These are phyloP conservation scores for Lactarius sanguifluus DNA, from an alignment of 768 basidiomycete species.

Conservation along the genomic window DNA sequence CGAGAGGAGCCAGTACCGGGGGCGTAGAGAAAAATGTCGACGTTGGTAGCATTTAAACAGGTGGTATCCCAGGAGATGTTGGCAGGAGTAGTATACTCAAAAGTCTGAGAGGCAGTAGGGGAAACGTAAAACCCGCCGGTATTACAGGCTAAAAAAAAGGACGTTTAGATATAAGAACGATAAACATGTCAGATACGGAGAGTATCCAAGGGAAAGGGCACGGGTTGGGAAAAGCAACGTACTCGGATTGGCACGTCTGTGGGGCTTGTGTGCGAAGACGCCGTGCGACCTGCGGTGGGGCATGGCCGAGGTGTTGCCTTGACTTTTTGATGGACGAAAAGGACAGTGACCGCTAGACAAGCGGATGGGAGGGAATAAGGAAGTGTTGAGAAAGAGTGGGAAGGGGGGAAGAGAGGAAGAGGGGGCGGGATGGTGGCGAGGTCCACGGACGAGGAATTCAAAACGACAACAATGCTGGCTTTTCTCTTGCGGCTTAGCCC, in stretches of 20 bases:
- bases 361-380: conserved; percentile 22
- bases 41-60: conserved; percentile 49
- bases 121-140: conserved; percentile 62
- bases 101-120: conserved; percentile 47
- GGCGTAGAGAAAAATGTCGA: conserved; percentile 71
- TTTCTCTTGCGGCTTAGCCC: background rate
- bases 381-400: conserved; percentile 5
- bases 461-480: background rate
- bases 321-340: conserved; percentile 15
- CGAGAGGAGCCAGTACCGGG: conserved; percentile 43
- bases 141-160: conserved; percentile 43
- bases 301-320: conserved; percentile 2
- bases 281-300: conserved; percentile 1
- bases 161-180: background rate
- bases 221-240: background rate
- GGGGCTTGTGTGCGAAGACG: conserved; percentile 5
- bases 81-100: conserved; percentile 51
- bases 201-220: background rate
- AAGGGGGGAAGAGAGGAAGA: background rate
- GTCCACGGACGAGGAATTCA: background rate
- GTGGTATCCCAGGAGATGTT: conserved; percentile 64
- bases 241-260: conserved; percentile 18
- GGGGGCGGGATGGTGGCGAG: background rate
- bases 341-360: conserved; percentile 28
- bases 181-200: background rate